phyloP scores from a whole-genome alignment of 108 stramenopile species.

The Fragilaria radians region DNA sequence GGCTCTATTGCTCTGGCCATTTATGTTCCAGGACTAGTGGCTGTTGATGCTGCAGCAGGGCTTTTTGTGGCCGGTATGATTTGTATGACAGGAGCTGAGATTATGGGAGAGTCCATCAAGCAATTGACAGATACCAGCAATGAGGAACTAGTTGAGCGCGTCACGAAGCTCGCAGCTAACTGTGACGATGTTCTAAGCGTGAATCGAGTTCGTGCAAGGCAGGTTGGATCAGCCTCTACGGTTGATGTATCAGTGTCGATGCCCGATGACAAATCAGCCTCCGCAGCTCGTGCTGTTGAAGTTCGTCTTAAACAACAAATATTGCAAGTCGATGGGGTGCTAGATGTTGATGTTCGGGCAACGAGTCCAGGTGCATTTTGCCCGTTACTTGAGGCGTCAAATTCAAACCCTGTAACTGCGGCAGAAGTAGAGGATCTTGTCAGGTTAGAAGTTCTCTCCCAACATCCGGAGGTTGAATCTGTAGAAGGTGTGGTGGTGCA shows the following conservation, averaged over 20 bases:
- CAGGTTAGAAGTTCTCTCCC: not conserved
- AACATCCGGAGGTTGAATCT: constrained; percentile 31
- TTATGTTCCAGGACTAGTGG: constrained; percentile 48
- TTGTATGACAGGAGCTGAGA: constrained; percentile 84
- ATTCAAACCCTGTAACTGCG: constrained; percentile 24
- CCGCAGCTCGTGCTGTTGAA: constrained; percentile 64
- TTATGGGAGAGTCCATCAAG: constrained; percentile 71
- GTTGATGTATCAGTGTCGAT: constrained; percentile 57
- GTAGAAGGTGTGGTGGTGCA: constrained; percentile 47
- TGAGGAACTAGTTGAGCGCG: constrained; percentile 28
- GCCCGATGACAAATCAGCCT: constrained; percentile 36
- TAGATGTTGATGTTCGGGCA: constrained; percentile 40
- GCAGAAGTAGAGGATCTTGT: constrained; percentile 19
- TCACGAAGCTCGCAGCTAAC: constrained; percentile 9
- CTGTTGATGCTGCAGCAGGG: constrained; percentile 89
- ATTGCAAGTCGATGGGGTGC: constrained; percentile 22
- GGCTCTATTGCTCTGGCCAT: constrained; percentile 83
- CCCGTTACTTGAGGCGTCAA: constrained; percentile 35
- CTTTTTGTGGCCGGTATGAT: constrained; percentile 95
- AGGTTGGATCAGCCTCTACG: constrained; percentile 63
- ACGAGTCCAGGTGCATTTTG: constrained; percentile 35
- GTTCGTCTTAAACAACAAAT: constrained; percentile 41
- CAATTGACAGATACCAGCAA: constrained; percentile 82
- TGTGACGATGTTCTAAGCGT: constrained; percentile 46
- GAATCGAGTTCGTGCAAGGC: constrained; percentile 53